These are phyloP conservation scores for Salix caprea DNA, from an alignment of 345 rosid species.

Conservation along the genomic window DNA sequence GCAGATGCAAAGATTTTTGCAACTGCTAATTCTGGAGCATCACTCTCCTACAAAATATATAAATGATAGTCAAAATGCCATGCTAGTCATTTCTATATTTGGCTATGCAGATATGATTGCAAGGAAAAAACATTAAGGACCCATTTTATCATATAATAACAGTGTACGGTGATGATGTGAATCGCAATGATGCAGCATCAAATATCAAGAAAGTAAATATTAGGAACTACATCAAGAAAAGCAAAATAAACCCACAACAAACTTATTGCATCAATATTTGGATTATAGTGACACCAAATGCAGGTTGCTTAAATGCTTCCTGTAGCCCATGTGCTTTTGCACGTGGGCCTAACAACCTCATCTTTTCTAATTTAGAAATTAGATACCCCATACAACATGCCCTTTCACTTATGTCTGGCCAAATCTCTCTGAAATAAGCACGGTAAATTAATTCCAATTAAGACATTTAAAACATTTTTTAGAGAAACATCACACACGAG, in stretches of 20 bases:
- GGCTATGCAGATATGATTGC: not conserved
- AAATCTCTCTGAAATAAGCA: not conserved
- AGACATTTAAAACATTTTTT: not conserved
- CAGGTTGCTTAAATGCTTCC: not conserved
- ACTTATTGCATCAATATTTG: not conserved
- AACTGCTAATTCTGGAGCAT: slow-evolving; percentile 87
- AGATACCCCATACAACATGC: not conserved
- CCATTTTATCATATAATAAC: not conserved
- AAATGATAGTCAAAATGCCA: not conserved
- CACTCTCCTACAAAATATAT: slow-evolving; percentile 53
- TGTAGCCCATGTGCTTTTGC: not conserved
- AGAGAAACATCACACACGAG: not conserved
- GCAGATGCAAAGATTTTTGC: slow-evolving; percentile 88
- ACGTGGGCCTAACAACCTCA: not conserved
- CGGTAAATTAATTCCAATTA: not conserved
- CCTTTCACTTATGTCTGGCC: not conserved
- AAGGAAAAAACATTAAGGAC: not conserved
- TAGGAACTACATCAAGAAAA: not conserved
- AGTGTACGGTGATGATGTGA: not conserved
- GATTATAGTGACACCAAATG: not conserved
- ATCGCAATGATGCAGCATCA: slow-evolving; percentile 1
- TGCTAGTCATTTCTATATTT: not conserved
- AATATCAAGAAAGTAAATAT: not conserved
- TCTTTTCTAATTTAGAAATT: not conserved
- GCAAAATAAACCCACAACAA: not conserved